Evolutionary conservation across 208 protist species (phyloP), one percentile per base, ranked within the genome.

Genomic region (Trypanosoma melophagium): DNA sequence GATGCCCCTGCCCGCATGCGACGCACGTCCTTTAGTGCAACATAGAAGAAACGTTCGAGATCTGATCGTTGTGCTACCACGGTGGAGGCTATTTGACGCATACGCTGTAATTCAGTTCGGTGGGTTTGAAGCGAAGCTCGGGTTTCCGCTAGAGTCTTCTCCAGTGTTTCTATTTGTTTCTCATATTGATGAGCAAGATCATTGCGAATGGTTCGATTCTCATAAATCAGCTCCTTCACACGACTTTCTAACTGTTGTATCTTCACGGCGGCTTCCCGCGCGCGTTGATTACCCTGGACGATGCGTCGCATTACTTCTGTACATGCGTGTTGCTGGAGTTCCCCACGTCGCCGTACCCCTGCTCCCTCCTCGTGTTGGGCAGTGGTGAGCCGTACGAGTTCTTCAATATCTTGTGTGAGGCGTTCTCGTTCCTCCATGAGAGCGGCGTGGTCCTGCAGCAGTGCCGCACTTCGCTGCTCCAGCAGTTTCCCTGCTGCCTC

Each of bases 21-120:
- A 24, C 72, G 68, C 59, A 84, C 87, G 63, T 94, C 88, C 19
- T 80, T 73, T 5, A 94, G 51, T 1, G 84, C 88, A 17, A 77
- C 74, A 68, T 89, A 81, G 51, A 94, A 94, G 50, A 94, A 94
- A 25, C 74, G 69, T 62, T 94, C 84, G n/a, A 94, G 67, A 50
- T 87, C 88, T 16, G 83, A 89, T 4, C 88, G 71, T 71, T 94
- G 84, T 8, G 41, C 69, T 41, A 94, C 81, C 21, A 94, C 80
- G 9, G 66, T 72, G 14, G 69, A 57, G 2, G 88, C 79, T 31
- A 89, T 66, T 40, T 74, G 60, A 7, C 85, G 74, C 74, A 87
- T 77, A 5, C 77, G 70, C 57, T 72, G 59, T 13, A 94, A 79
- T 76, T 94, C 82, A 2, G 47, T 45, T 4, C 80, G 76, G 69